Base-by-base conservation (phyloP, 352 stramenopile genomes). In the Pythium dissimile region DNA sequence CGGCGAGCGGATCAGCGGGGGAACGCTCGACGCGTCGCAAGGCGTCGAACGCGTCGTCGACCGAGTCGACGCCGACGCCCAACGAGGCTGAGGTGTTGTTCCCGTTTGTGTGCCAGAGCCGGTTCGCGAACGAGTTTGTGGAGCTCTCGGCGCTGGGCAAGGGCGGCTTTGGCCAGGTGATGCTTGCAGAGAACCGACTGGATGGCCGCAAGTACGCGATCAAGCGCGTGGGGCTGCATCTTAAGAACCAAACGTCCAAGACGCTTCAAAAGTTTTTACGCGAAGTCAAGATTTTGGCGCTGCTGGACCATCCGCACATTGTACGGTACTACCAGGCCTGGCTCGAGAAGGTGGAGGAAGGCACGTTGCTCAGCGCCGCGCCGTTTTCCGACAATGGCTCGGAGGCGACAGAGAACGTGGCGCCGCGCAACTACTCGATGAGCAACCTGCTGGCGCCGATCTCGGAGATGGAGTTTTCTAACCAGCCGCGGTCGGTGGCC, bases 101-200 rank as follows among this genome's bases (percentile, higher is more conserved):
- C 37, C 81, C 84, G 20, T 92, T 91, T 56, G 83, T 94, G 31
- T 94, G 81, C 57, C 84, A 89, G 46, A 89, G 81, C 35, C 84
- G 84, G 27, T 94, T 94, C 55, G 66, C 78, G 34, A 91, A 94
- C 46, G 84, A 94, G 41, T 94, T 94, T 69, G 74, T 88, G 27
- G 79, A 94, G 58, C 60, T 92, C 11, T 92, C 84, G 18, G 74
- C 90, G 8, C 83, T 98, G 45, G 95, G 94, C 15, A 85, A 96
- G 64, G 95, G 95, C 39, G 95, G 94, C 1, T 97, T 97, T 31
- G 95, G 95, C 15, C 88, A 98, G 77, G 95, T 98, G 5, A 92
- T 97, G 49, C 80, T 97, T 27, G 90, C 89, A 12, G 84, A 96
- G 46, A 98, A 98, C 69, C 86, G 92, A 7, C 69, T 98, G 0